Percentiles rank a stretch among this genome's conserved stretches.
Conservation (phyloP, 179 eudicot species). For the Drosera spatulata region DNA sequence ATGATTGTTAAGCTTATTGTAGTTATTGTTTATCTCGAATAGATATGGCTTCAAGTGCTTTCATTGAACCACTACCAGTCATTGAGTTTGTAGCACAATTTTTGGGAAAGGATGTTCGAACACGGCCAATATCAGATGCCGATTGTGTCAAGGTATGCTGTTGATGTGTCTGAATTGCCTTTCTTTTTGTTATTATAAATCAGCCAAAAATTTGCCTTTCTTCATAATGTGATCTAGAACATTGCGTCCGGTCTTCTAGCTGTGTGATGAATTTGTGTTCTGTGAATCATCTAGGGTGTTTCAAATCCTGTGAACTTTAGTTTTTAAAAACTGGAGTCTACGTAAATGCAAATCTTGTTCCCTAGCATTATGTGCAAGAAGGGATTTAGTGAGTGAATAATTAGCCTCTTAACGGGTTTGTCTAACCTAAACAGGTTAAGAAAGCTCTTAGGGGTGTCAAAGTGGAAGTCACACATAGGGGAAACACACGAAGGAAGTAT, state of each 20-base stretch:
- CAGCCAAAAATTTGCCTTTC: not conserved
- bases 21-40: constrained; percentile 3
- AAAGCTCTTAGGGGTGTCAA: constrained; percentile 79
- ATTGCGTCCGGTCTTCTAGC: not conserved
- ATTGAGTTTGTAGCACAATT: constrained; percentile 63
- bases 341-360: too few species aligned
- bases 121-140: constrained; percentile 63
- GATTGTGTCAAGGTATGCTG: constrained; percentile 59
- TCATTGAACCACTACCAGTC: constrained; percentile 73
- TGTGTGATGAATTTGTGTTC: not conserved
- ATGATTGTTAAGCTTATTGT: not conserved
- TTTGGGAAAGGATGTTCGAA: constrained; percentile 57
- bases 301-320: too few species aligned
- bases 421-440: constrained; percentile 44
- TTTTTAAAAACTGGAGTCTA: too few species aligned
- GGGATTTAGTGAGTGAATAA: not conserved
- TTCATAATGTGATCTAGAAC: too few species aligned
- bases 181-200: not conserved
- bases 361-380: too few species aligned
- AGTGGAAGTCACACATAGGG: constrained; percentile 84
- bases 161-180: too few species aligned
- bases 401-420: constrained; percentile 2
- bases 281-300: not conserved
- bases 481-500: constrained; percentile 64
- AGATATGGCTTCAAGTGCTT: constrained; percentile 70